These are phyloP conservation scores for Neurospora terricola DNA, from an alignment of 495 filamentous ascomycete genomes.

Conservation along the genomic window DNA sequence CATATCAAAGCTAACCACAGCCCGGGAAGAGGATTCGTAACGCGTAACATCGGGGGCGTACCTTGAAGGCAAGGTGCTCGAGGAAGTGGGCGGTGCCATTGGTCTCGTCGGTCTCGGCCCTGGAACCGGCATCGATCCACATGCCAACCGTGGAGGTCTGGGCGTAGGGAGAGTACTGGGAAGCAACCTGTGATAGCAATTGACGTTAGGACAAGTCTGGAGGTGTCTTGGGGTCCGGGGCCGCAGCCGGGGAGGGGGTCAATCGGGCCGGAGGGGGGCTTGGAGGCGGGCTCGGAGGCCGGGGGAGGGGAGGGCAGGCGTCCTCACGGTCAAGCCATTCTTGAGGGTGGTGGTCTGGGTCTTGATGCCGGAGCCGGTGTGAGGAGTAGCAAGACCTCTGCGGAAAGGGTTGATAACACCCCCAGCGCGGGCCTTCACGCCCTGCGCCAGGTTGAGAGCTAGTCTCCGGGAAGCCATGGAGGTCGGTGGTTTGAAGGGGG, in stretches of 20 bases:
- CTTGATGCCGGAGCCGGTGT: slow-evolving; percentile 51
- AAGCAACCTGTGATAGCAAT: slow-evolving; percentile 61
- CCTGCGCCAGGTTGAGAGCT: slow-evolving; percentile 78
- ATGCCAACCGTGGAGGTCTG: slow-evolving; percentile 98
- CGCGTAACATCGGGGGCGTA: slow-evolving; percentile 25
- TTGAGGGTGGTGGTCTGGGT: slow-evolving; percentile 91
- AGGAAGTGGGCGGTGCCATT: slow-evolving; percentile 99
- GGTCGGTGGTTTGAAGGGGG: slow-evolving; percentile 25
- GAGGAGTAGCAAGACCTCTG: slow-evolving; percentile 77
- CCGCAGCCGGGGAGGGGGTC: slow-evolving; percentile 2
- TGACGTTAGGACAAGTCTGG: slow-evolving; percentile 28
- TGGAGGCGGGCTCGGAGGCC: background rate
- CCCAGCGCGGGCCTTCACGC: slow-evolving; percentile 71
- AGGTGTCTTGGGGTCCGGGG: background rate
- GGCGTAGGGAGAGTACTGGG: slow-evolving; percentile 95
- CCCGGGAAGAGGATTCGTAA: background rate
- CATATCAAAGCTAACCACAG: background rate
- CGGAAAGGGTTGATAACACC: slow-evolving; percentile 58
- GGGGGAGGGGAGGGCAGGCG: background rate
- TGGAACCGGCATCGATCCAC: slow-evolving; percentile 98
- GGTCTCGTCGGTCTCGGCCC: slow-evolving; percentile 95
- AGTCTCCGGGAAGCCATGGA: slow-evolving; percentile 92
- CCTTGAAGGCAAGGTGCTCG: slow-evolving; percentile 99
- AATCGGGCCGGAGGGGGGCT: slow-evolving; percentile 16
- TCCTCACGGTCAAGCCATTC: slow-evolving; percentile 89